Base-by-base conservation (phyloP, 2,329 filamentous ascomycete genomes). In the Scedosporium apiospermum region DNA sequence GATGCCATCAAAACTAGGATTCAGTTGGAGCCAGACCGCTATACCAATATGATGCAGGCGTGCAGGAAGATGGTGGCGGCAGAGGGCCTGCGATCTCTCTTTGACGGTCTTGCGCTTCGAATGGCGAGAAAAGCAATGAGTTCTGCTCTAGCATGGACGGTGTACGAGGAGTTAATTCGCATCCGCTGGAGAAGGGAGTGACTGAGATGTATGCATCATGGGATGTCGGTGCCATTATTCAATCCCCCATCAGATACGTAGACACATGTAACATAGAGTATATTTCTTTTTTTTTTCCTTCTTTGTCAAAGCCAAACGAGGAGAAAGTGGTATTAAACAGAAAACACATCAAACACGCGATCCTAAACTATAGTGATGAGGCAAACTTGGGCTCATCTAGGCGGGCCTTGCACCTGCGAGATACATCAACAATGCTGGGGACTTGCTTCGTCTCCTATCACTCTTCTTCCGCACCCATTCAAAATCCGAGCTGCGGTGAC, bases 1-100 rank as follows among this genome's bases (percentile, higher is more conserved):
- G 95, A 99, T 75, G 92, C 92, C 0, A 87, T 98, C 74, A 99
- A 99, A 78, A 99, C 95, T 23, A 81, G 95, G 59, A 86, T 99
- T 68, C 95, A 99, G 76, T 80, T 99, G 41, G 90, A 96, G 78
- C 95, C 95, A 3, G 80, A 80, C 6, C 82, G 84, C 63, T 99
- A 98, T 71, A 81, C 82, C 41, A 97, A 98, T 70, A 90, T 93
- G 82, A 74, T 90, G 67, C 86, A 89, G 65, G 91, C 93, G 0
- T 86, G 83, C 49, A 83, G 80, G 69, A 82, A 86, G 71, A 96
- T 99, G 89, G 73, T 98, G 3, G 75, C 77, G 1, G 89, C 96
- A 69, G 93, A 97, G 66, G 93, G 93, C 0, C 68, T 89, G 21
- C 82, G 88, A 62, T 89, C 89, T 65, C 80, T 99, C 63, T 93